Evolutionary conservation across 169 alveolate species (phyloP), one percentile per base, ranked within the genome.

Genomic region (Eimeria sp.): DNA sequence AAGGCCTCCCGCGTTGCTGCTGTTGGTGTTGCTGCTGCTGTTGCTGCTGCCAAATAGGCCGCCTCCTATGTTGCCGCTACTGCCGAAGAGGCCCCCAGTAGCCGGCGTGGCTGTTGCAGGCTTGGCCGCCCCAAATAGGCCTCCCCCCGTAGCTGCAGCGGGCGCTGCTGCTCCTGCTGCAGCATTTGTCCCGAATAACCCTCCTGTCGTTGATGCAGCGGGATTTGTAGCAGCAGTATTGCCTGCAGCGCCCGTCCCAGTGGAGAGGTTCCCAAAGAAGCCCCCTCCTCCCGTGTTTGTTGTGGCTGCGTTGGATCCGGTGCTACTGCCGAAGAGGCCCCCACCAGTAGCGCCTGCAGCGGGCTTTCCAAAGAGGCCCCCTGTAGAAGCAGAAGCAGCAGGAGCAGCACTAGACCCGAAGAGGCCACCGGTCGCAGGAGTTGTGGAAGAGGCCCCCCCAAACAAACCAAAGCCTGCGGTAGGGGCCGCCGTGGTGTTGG

Each of bases 321-420:
- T 30, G 56, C 52, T 14, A 2, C 52, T 1, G 23, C 85, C 85
- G 25, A 76, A 76, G 85, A 30, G 60, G 56, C 85, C 56, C 52
- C 85, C 85, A 18, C 60, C 56, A 13, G 56, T 14, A 18, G 58
- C 52, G 11, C 85, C 85, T 37, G 85, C 88, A 18, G 68, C 88
- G 10, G 88, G 62, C 62, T 78, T 78, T 14, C 90, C 90, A 83
- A 83, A 83, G 14, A 83, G 74, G 90, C 90, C 90, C 20, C 90
- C 90, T 10, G 62, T 62, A 77, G 87, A 13, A 77, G 64, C 52
- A 14, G 58, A 10, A 43, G 49, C 13, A 37, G 58, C 83, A 52
- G 71, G 46, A 49, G 89, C 64, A 30, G 90, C 90, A 30, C 43
- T 56, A 18, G 76, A 30, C 11, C 90, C 90, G 18, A 83, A 83